Base-by-base conservation (phyloP, 768 basidiomycete species). In the Scleroderma bovista region DNA sequence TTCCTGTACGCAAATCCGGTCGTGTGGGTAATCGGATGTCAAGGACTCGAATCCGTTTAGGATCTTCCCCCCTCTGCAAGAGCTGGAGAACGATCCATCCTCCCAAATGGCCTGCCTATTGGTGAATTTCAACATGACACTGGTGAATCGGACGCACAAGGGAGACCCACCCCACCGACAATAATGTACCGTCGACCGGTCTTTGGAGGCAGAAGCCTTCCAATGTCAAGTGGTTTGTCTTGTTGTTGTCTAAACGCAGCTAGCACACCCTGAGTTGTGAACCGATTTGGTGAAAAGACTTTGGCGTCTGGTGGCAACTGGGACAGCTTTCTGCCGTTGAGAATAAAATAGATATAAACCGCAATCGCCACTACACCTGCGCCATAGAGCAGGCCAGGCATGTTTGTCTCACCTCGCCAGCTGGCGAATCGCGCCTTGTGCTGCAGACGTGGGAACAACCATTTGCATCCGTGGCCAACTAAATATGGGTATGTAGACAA, bases 161-260 rank as follows among this genome's bases (percentile, higher is more conserved):
- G 7, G 19, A 36, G 39, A 76, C 78, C 53, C 60, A 86, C 85
- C 57, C 88, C 87, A 48, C 88, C 88, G 33, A 86, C 75, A 4
- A 90, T 74, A 51, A 89, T 86, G 61, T 90, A 89, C 44, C 81
- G 73, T 48, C 87, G 74, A 17, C 85, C 86, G 0, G 88, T 90
- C 63, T 72, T 81, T 3, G 79, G 79, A 6, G 84, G 83, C 23
- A 88, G 63, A 49, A 80, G 71, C 39, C 75, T 70, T 7, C 69
- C 54, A 34, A 73, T 66, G 29, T 67, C 58, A 47, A 73, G 57
- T 1, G 73, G 70, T 2, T 54, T 49, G 8, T 63, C 58, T 3
- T 56, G 61, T n/a, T 80, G 61, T 19, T 60, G 48, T 11, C 66
- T 64, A 1, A 76, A 75, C 2, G 71, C 66, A 54, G 55, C 47